Evolutionary conservation across 495 filamentous ascomycete species (phyloP), one percentile per base, ranked within the genome.

Genomic region (Podospora didyma): DNA sequence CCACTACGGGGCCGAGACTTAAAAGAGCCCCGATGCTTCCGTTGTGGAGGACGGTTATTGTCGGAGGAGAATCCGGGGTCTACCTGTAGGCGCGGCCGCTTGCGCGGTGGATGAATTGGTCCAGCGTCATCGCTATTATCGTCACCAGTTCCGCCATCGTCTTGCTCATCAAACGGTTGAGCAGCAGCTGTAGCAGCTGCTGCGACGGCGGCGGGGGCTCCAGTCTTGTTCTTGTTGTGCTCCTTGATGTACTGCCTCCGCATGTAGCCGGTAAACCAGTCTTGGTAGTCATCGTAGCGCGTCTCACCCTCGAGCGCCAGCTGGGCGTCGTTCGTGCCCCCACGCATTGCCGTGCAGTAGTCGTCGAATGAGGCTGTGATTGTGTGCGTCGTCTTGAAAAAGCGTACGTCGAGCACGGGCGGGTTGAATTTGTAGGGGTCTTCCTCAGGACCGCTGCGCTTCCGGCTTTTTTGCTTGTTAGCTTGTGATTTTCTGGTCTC

Each of bases 301-400:
- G 17, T 22, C 49, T 51, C 49, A 22, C n/a, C n/a, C 26, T 51
- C 49, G 24, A 51, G 49, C 34, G 49, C 49, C 7, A 39, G 16
- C 49, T 51, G 16, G 21, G 24, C 26, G 49, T 51, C 49, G 7
- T 23, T 35, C 12, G 16, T 10, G 12, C 49, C 49, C 7, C 49
- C 49, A 14, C 34, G 22, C 49, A 39, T 22, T 9, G 49, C 34
- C 7, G 16, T 49, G 45, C 53, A 42, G 34, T 56, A 56, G 11
- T 49, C n/a, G 10, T 56, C 53, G 17, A 56, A 56, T 23, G 45
- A 49, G 5, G 53, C 42, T n/a, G 53, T 56, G 21, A 56, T 56
- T 23, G 20, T 28, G 42, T 56, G 53, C 53, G 46, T 56, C 45
- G 46, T 56, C 34, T 49, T 34, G 26, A 56, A 56, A 28, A 47